These are phyloP conservation scores for Halophytophthora polymorphica DNA, from an alignment of 352 stramenopile genomes.

Conservation along the genomic window DNA sequence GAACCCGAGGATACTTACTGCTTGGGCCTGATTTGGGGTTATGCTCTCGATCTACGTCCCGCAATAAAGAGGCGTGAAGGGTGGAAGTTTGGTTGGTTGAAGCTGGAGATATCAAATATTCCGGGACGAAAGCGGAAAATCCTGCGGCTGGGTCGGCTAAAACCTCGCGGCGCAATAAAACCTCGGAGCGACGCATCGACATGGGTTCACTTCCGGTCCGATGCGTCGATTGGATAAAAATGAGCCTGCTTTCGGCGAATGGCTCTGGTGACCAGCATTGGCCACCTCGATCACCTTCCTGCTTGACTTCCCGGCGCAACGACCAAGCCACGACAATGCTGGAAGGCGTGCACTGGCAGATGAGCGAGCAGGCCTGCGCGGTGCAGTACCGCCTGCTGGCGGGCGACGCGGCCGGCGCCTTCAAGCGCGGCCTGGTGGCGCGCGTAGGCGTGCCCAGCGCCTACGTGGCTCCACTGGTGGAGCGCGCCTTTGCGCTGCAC, in stretches of 20 bases:
- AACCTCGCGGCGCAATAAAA: constrained; percentile 2
- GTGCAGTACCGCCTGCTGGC: constrained; percentile 35
- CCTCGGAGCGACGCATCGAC: constrained; percentile 7
- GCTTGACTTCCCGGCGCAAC: no score
- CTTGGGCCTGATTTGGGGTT: no score
- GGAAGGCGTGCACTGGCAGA: constrained; percentile 31
- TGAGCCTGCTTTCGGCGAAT: constrained; percentile 10
- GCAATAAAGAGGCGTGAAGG: neutral
- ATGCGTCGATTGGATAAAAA: no score
- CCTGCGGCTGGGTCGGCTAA: neutral
- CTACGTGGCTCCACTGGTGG: constrained; percentile 42
- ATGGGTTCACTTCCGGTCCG: constrained; percentile 15
- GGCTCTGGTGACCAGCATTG: no score
- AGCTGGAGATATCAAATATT: neutral
- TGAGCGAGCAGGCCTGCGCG: constrained; percentile 32
- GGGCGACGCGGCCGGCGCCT: constrained; percentile 20
- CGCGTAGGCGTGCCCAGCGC: constrained; percentile 35
- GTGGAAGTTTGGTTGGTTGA: neutral
- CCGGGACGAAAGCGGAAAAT: constrained; percentile 1
- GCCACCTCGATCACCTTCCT: no score
- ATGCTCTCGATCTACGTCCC: neutral
- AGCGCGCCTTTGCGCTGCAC: constrained; percentile 42
- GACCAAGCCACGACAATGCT: neutral
- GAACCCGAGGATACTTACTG: neutral
- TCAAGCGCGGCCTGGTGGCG: constrained; percentile 29